Percentiles rank a stretch among this genome's conserved stretches.
Conservation (phyloP, 176 grass and related monocot genomes). For the Coix lacrymajobi region DNA sequence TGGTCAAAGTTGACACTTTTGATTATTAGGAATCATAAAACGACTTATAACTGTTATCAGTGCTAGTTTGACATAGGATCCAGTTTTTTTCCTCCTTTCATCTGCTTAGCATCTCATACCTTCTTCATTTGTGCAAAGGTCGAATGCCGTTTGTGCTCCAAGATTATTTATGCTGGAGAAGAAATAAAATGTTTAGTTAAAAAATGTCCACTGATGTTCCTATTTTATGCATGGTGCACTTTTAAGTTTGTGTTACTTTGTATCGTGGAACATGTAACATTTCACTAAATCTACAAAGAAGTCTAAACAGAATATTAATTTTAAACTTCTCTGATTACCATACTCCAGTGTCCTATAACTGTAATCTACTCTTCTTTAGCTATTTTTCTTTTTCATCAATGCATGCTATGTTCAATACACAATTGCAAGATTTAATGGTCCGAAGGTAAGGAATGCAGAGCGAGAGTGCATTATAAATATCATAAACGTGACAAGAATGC, state of each 20-base stretch:
- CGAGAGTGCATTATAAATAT: not conserved
- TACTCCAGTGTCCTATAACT: not conserved
- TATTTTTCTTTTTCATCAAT: not conserved
- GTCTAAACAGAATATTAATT: not conserved
- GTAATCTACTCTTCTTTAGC: not conserved
- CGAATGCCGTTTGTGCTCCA: constrained; percentile 62
- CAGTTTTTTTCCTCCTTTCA: constrained; percentile 3
- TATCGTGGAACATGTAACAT: not conserved
- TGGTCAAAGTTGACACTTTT: not conserved
- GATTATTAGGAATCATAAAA: not conserved
- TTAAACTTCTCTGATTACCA: not conserved
- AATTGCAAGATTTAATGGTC: not conserved
- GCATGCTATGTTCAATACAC: not conserved
- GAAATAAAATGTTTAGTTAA: constrained; percentile 54
- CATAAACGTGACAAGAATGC: not conserved
- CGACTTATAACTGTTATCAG: not conserved
- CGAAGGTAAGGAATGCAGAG: not conserved
- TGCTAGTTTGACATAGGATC: not conserved
- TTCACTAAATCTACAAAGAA: constrained; percentile 10
- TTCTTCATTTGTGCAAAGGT: constrained; percentile 50
- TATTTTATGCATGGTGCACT: not conserved
- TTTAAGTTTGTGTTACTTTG: constrained; percentile 1
- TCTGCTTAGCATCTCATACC: constrained; percentile 6
- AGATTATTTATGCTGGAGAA: constrained; percentile 55
- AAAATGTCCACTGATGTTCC: constrained; percentile 44